Conservation (phyloP, 2,329 filamentous ascomycete genomes). For the Aspergillus pseudoviridinutans region DNA sequence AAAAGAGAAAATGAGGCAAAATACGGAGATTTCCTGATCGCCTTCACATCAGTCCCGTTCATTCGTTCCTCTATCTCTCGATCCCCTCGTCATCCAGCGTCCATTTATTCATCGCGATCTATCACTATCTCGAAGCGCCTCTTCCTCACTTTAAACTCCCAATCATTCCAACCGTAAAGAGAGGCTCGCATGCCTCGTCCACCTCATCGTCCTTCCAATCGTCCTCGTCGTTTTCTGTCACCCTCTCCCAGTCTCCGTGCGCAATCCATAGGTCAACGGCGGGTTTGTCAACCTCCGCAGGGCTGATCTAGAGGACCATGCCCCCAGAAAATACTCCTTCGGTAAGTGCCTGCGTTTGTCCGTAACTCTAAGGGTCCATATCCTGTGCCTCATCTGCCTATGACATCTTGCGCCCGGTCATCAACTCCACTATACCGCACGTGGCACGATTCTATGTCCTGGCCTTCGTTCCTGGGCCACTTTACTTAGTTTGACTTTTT, state of each 20-base stretch:
- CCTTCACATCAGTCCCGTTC: background rate
- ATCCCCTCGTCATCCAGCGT: background rate
- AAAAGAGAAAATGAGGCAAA: background rate
- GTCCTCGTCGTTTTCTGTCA: background rate
- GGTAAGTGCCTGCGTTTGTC: slow-evolving; percentile 28
- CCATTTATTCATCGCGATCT: background rate
- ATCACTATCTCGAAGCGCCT: background rate
- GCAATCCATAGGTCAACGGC: background rate
- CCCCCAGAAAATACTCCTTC: slow-evolving; percentile 43
- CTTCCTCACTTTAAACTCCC: background rate
- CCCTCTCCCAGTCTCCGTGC: background rate
- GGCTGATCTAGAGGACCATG: slow-evolving; percentile 24
- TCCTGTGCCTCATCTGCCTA: background rate
- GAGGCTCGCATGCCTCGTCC: background rate
- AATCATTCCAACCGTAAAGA: background rate
- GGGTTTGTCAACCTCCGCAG: slow-evolving; percentile 1
- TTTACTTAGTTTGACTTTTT: slow-evolving; percentile 1
- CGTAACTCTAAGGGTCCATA: background rate
- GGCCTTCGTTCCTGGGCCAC: slow-evolving; percentile 4
- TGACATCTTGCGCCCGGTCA: background rate
- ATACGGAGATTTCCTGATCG: background rate
- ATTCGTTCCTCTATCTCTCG: background rate
- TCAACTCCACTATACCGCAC: background rate
- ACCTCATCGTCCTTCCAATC: background rate
- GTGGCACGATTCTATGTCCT: slow-evolving; percentile 3